Evolutionary conservation across 2,329 filamentous ascomycete genomes (phyloP).

Genomic region (Botrytis squamosa): DNA sequence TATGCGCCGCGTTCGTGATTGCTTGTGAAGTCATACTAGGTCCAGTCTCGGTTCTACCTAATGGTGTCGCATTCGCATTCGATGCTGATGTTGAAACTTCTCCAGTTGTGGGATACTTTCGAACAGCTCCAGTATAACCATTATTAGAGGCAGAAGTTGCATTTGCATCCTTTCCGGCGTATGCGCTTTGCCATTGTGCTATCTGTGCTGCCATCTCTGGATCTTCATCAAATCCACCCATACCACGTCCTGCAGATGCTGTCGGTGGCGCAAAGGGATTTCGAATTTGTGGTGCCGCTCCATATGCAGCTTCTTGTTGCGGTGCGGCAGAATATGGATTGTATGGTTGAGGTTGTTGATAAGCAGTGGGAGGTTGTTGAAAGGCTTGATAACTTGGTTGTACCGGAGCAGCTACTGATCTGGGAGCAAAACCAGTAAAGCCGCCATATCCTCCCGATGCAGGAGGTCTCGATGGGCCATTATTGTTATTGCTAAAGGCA

Average conservation of each 20-base stretch:
- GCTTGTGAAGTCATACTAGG: conserved; percentile 84
- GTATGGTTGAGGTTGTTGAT: conserved; percentile 29
- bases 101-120: conserved; percentile 41
- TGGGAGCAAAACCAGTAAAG: conserved; percentile 59
- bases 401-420: conserved; percentile 51
- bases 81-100: conserved; percentile 47
- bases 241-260: conserved; percentile 42
- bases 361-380: conserved; percentile 35
- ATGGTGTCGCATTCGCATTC: conserved; percentile 46
- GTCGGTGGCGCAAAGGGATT: conserved; percentile 76
- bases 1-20: conserved; percentile 45
- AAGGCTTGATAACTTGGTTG: conserved; percentile 31
- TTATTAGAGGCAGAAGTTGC: conserved; percentile 34
- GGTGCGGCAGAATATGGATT: conserved; percentile 30
- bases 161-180: conserved; percentile 62
- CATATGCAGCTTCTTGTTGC: conserved; percentile 43
- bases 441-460: conserved; percentile 35
- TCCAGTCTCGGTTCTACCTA: conserved; percentile 36
- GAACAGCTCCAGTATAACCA: conserved; percentile 37
- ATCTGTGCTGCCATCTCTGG: conserved; percentile 88
- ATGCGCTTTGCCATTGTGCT: conserved; percentile 92
- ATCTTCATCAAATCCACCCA: conserved; percentile 53
- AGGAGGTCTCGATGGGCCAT: conserved; percentile 30
- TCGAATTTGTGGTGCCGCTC: conserved; percentile 65
- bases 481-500: conserved; percentile 24